Conservation (phyloP, 2,329 filamentous ascomycete genomes). For the Penicillium sp. region DNA sequence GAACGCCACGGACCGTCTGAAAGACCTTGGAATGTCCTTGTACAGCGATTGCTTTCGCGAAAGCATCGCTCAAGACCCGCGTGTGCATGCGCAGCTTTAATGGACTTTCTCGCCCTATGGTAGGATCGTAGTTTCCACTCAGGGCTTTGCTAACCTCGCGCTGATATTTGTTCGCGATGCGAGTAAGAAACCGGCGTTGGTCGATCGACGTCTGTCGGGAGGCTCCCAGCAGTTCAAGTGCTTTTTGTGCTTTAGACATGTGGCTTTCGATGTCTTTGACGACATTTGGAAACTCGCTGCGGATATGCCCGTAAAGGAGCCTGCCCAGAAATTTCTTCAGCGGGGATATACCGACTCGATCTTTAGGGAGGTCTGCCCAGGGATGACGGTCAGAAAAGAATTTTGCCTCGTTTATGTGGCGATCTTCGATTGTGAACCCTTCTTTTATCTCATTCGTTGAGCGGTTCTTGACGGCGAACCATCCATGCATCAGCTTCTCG, state of each 20-base stretch:
- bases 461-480: conserved; percentile 33
- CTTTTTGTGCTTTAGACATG: conserved; percentile 29
- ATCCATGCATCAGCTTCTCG: conserved; percentile 30
- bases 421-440: conserved; percentile 39
- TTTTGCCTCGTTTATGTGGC: conserved; percentile 21
- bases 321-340: conserved; percentile 25
- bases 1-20: conserved; percentile 3
- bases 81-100: conserved; percentile 27
- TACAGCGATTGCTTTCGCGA: conserved; percentile 15
- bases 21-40: conserved; percentile 22
- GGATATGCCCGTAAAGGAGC: conserved; percentile 31
- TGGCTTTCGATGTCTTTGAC: conserved; percentile 22
- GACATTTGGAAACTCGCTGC: conserved; percentile 23
- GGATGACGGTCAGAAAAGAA: conserved; percentile 22
- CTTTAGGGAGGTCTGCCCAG: conserved; percentile 24
- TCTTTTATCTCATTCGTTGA: conserved; percentile 31
- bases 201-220: conserved; percentile 22
- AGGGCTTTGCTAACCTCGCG: conserved; percentile 21
- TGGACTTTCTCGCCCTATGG: conserved; percentile 11
- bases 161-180: conserved; percentile 20
- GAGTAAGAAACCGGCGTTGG: conserved; percentile 26
- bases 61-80: conserved; percentile 19
- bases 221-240: conserved; percentile 22
- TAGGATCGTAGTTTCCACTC: conserved; percentile 20
- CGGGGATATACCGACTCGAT: conserved; percentile 25